These are phyloP conservation scores for Calonectria pteridis DNA, from an alignment of 2,329 filamentous ascomycete genomes.

Conservation along the genomic window DNA sequence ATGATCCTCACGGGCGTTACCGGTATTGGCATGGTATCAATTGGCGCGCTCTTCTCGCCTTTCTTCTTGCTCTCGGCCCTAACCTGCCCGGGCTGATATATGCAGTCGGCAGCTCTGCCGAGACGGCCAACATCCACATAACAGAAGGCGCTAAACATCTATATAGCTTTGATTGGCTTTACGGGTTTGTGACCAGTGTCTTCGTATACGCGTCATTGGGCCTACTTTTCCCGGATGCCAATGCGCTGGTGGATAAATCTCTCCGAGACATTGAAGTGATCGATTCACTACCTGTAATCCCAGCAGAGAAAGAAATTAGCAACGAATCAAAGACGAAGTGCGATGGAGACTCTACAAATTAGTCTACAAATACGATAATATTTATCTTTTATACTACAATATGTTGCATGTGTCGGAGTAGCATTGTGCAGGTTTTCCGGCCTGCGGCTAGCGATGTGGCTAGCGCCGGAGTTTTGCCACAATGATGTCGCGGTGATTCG, in stretches of 20 bases:
- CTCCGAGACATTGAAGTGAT: background rate
- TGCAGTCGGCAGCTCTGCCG: background rate
- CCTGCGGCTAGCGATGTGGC: too few species aligned
- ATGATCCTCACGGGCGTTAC: background rate
- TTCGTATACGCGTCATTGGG: background rate
- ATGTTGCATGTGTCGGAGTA: too few species aligned
- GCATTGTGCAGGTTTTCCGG: too few species aligned
- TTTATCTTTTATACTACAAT: background rate
- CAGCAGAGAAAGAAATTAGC: too few species aligned
- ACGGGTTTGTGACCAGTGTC: background rate
- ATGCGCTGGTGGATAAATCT: background rate
- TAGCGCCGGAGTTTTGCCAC: too few species aligned
- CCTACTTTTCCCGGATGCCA: background rate
- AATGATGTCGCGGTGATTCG: too few species aligned
- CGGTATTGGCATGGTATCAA: background rate
- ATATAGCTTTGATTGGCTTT: background rate
- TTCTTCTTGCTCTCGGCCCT: background rate
- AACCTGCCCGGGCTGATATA: background rate
- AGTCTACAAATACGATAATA: background rate
- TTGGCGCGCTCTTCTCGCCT: background rate
- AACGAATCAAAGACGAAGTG: background rate
- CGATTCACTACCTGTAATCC: background rate
- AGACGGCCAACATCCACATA: background rate
- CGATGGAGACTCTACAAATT: background rate
- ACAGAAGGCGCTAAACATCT: background rate